phyloP scores from a whole-genome alignment of 192 early-diverging fungal genomes.

The Entrophospora sp. region DNA sequence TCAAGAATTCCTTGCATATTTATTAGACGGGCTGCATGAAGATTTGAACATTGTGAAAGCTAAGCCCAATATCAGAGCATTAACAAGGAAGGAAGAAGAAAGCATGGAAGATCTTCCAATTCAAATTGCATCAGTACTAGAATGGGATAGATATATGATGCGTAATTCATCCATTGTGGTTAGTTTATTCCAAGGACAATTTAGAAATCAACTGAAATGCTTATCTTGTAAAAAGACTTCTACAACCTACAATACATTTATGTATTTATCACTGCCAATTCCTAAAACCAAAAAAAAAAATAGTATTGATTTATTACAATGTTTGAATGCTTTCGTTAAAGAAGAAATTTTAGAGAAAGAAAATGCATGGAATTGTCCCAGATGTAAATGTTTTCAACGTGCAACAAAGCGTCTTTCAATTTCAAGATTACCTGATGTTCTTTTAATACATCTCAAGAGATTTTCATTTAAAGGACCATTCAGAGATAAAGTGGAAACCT shows the following conservation, averaged over 20 bases:
- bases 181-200: slow-evolving; percentile 81
- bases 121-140: slow-evolving; percentile 42
- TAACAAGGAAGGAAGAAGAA: slow-evolving; percentile 32
- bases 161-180: slow-evolving; percentile 79
- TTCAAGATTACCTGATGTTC: slow-evolving; percentile 71
- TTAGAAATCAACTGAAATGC: slow-evolving; percentile 58
- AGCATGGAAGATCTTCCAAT: slow-evolving; percentile 57
- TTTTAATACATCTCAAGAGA: slow-evolving; percentile 88
- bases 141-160: slow-evolving; percentile 67
- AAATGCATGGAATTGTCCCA: slow-evolving; percentile 84
- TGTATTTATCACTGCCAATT: slow-evolving; percentile 84
- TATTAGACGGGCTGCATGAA: slow-evolving; percentile 87
- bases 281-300: slow-evolving; percentile 45
- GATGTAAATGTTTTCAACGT: slow-evolving; percentile 62
- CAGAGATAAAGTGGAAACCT: slow-evolving; percentile 80
- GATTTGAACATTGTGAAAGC: slow-evolving; percentile 62
- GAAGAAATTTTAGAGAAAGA: slow-evolving; percentile 81
- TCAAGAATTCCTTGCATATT: slow-evolving; percentile 87
- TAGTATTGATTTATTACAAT: slow-evolving; percentile 63
- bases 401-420: slow-evolving; percentile 72
- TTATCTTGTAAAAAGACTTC: slow-evolving; percentile 64
- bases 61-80: slow-evolving; percentile 26
- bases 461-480: slow-evolving; percentile 90
- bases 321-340: slow-evolving; percentile 76
- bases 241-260: slow-evolving; percentile 84